Base-by-base conservation (phyloP, 2,329 filamentous ascomycete species). In the Colletotrichum coccodes region DNA sequence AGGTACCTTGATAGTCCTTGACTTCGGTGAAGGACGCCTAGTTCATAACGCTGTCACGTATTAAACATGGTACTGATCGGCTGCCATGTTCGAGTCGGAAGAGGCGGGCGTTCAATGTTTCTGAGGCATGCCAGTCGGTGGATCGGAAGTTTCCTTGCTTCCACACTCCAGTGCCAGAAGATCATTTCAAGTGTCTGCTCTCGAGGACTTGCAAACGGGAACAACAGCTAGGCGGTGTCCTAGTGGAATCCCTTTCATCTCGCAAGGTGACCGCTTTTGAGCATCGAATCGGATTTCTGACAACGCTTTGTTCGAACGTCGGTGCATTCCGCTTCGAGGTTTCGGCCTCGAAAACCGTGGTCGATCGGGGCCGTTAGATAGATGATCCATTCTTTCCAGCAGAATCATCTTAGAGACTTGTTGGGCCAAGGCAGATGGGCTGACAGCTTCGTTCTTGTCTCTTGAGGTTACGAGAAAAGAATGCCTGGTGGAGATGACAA, bases 231-330 rank as follows among this genome's bases (percentile, higher is more conserved):
- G n/a, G 40, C 52, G 30, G 26, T n/a, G 52, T 34, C 54, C 32
- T 42, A 26, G 26, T 32, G 14, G 16, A 26, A 23, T 38, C 36
- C 46, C 46, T 36, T 60, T 64, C 61, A 59, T 64, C 61, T 59
- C 44, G 28, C 53, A 50, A 36, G n/a, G 21, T 38, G 18, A 23
- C 44, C 53, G 18, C 26, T 49, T 34, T 46, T 16, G 53, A 7
- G 5, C 6, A 9, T 42, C 18, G 14, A 40, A 42, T 23, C 30
- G 21, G 34, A 59, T 11, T 23, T 26, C 18, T 44, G 34, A 64
- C 23, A 50, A 6, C 14, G 26, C 12, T 6, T 46, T 42, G 26
- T 14, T 14, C n/a, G 18, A 50, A 28, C 16, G n/a, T 42, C 40
- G 32, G 47, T 52, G 28, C 26, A 21, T 5, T 30, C 16, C 23